Evolutionary conservation across 148 eudicot species (phyloP).

Genomic region (Fagopyrum homotropicum): DNA sequence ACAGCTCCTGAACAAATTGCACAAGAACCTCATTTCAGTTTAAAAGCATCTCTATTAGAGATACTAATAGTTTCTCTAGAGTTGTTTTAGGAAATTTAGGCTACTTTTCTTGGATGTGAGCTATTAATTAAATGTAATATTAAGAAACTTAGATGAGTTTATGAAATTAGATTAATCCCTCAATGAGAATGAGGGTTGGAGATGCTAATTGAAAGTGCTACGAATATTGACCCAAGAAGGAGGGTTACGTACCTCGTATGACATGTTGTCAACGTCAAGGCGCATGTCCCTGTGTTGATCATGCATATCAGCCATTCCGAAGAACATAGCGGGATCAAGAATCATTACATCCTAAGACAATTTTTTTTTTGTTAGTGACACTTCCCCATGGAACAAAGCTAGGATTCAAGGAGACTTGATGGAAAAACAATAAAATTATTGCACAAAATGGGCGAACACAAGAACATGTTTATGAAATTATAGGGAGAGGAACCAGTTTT

Average conservation of each 20-base stretch:
- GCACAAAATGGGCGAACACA: too few relatives aligned
- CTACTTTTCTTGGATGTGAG: too few relatives aligned
- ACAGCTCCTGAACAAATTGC: constrained; percentile 35
- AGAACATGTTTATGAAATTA: too few relatives aligned
- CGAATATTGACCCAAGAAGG: background rate
- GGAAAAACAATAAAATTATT: background rate
- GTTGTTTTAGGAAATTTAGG: too few relatives aligned
- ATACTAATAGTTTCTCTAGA: too few relatives aligned
- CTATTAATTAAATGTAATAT: too few relatives aligned
- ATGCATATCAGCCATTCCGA: constrained; percentile 69
- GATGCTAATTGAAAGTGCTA: too few relatives aligned
- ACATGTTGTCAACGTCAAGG: constrained; percentile 17
- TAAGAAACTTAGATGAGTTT: too few relatives aligned
- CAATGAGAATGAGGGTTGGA: too few relatives aligned
- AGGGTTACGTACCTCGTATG: constrained; percentile 19
- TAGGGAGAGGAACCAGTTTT: too few relatives aligned
- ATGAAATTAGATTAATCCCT: too few relatives aligned
- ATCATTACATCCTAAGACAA: constrained; percentile 66
- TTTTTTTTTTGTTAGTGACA: background rate
- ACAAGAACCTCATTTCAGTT: background rate
- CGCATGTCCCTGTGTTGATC: constrained; percentile 96
- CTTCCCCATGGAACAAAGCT: background rate
- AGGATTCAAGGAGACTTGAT: background rate
- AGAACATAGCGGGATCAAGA: constrained; percentile 67
- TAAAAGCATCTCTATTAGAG: background rate